Base-by-base conservation (phyloP, 108 stramenopile species). In the Skeletonema menzelii region DNA sequence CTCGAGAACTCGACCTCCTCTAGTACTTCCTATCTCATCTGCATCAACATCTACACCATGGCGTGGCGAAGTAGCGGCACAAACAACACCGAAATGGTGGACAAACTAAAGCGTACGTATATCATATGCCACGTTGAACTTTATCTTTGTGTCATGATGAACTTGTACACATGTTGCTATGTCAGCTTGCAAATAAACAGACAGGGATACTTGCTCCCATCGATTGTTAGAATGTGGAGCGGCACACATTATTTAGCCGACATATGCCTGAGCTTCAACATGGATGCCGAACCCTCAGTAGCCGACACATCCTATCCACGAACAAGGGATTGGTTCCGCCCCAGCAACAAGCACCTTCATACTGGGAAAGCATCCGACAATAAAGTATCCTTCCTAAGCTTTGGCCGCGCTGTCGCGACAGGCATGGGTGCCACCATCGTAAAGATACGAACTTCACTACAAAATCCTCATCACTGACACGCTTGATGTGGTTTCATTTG, bases 21-120 rank as follows among this genome's bases (percentile, higher is more conserved):
- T 24, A 7, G 0, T 8, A 19, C 49, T 22, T n/a, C n/a, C n/a
- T n/a, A n/a, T 7, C 44, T n/a, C 4, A 22, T 2, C 49, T 53
- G 22, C 7, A 22, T 19, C 20, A 24, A n/a, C 49, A 22, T 53
- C 19, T 20, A 22, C 17, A n/a, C 60, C 61, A 95, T 95, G 94
- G 94, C 94, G 8, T 95, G 91, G 91, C 80, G 90, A 67, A 95
- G 94, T 59, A 88, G 88, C 79, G 94, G 94, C 26, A 77, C 82
- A 20, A 85, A 82, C 62, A 95, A 95, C 66, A 84, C 91, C 79
- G 94, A 91, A 75, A 85, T 95, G 88, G 91, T 95, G 62, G 84
- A 88, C 67, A 93, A 93, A 60, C 79, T 95, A 72, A 89, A 89
- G 65, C 84, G 94, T 95, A 81, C 90, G 94, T 95, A 81, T 68